Base-by-base conservation (phyloP, 306 rosid species). In the Trifolium dubium region DNA sequence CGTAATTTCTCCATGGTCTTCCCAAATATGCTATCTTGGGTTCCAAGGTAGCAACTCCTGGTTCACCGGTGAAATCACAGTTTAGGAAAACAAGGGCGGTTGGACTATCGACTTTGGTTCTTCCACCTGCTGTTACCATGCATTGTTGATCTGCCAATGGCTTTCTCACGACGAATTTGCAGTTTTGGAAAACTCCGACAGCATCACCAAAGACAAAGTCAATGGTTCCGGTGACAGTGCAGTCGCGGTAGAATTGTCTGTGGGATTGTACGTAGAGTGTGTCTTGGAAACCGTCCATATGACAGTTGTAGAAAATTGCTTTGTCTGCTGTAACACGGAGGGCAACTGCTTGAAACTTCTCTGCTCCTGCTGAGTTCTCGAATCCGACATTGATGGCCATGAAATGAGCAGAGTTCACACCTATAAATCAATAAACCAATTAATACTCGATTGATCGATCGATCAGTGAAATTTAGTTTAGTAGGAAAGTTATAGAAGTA, bases 91-190 rank as follows among this genome's bases (percentile, higher is more conserved):
- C 77, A 6, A 87, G 41, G 0, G 37, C 97, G 0, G 80, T 56
- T 0, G 89, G 87, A 41, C 85, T 75, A 3, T 85, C 85, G 0
- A n/a, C 6, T 6, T 87, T 82, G 0, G n/a, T 1, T 50, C 95
- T 86, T 0, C 95, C 99, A 0, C 92, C 95, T 0, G 99, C 96
- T 0, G 95, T 84, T 4, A 92, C 92, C 69, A 87, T 81, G 86
- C 88, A 81, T 6, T 72, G 49, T 15, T 92, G 97, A 64, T 39
- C 46, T 0, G 8, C 67, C 50, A 77, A 0, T 1, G 97, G 96
- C 72, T 70, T 84, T 74, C 79, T 80, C 10, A 87, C 76, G 0
- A 91, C 8, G 6, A 91, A 17, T 31, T 73, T 84, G 90, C 98
- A 94, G 83, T 94, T 88, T 63, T 86, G 94, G 83, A 86, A 77